phyloP scores from a whole-genome alignment of 352 stramenopile genomes.

The Phytophthora cryptogea region DNA sequence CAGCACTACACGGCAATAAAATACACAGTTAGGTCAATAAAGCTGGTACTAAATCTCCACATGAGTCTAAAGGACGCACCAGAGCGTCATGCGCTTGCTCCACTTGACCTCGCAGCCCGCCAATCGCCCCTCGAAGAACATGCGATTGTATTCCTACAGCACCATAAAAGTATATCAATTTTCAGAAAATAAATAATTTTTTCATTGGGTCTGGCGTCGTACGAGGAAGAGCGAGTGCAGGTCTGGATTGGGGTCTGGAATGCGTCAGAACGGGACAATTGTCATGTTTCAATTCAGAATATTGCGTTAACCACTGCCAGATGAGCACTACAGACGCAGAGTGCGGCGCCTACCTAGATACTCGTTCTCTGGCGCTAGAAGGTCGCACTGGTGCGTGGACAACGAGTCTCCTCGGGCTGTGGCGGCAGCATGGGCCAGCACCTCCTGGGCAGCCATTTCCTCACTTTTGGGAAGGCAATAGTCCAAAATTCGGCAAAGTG shows the following conservation, averaged over 20 bases:
- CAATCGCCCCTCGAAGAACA: conserved; percentile 86
- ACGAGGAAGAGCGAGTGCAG: conserved; percentile 78
- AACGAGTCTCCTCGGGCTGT: conserved; percentile 10
- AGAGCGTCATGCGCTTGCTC: conserved; percentile 91
- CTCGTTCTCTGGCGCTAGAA: conserved; percentile 73
- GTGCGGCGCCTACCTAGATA: conserved; percentile 45
- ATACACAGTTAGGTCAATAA: neutral
- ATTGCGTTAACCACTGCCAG: neutral
- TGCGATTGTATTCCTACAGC: conserved; percentile 73
- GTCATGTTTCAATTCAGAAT: conserved; percentile 2
- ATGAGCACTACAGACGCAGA: neutral
- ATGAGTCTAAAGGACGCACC: conserved; percentile 32
- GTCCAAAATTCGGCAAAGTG: neutral
- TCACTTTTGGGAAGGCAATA: neutral
- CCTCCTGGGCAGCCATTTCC: neutral
- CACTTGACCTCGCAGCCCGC: conserved; percentile 86
- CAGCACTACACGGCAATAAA: conserved; percentile 44
- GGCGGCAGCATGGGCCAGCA: conserved; percentile 10
- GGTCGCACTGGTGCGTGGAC: conserved; percentile 40
- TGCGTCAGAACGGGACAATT: neutral
- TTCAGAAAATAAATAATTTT: neutral
- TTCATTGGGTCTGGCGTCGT: neutral
- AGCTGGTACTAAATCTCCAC: neutral
- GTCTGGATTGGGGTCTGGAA: conserved; percentile 81
- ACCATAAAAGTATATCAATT: conserved; percentile 1